These are phyloP conservation scores for Aspergillus quadricinctus DNA, from an alignment of 2,329 filamentous ascomycete species.

Conservation along the genomic window DNA sequence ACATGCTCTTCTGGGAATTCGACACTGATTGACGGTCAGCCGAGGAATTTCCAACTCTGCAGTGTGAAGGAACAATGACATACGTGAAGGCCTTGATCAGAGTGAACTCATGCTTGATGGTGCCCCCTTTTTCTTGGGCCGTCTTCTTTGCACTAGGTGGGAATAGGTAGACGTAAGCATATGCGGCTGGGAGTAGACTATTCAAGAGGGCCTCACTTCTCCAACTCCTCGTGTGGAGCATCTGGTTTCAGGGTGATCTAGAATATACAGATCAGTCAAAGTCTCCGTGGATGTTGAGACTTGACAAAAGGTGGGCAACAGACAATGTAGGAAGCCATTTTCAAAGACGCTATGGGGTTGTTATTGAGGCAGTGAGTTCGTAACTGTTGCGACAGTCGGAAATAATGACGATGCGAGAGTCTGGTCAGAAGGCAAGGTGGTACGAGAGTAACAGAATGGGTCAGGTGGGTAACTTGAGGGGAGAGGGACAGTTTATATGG, in stretches of 20 bases:
- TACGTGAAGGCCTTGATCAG: conserved; percentile 94
- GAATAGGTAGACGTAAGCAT: conserved; percentile 11
- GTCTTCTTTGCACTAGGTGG: conserved; percentile 67
- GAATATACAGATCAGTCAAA: conserved; percentile 1
- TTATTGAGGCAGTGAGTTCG: not conserved
- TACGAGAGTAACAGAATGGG: not conserved
- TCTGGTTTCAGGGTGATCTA: conserved; percentile 78
- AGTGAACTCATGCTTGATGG: conserved; percentile 77
- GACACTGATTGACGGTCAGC: conserved; percentile 53
- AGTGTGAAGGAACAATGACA: conserved; percentile 32
- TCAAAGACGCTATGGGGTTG: conserved; percentile 3
- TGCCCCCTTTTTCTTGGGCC: conserved; percentile 70
- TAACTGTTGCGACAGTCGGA: not conserved
- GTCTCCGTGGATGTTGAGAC: not conserved
- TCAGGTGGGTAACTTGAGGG: not conserved
- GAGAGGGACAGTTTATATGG: not conserved
- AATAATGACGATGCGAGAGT: not conserved
- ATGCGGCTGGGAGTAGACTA: not conserved
- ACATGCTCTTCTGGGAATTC: conserved; percentile 65
- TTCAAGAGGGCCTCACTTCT: conserved; percentile 50
- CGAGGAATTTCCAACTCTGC: not conserved
- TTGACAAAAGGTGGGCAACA: conserved; percentile 3
- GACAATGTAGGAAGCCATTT: conserved; percentile 41
- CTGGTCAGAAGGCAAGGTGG: not conserved
- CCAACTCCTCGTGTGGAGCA: conserved; percentile 62